Percentiles rank a stretch among this genome's conserved stretches.
phyloP scores from a whole-genome alignment of 176 grass and related monocot genomes.

The Eragrostis curvula region DNA sequence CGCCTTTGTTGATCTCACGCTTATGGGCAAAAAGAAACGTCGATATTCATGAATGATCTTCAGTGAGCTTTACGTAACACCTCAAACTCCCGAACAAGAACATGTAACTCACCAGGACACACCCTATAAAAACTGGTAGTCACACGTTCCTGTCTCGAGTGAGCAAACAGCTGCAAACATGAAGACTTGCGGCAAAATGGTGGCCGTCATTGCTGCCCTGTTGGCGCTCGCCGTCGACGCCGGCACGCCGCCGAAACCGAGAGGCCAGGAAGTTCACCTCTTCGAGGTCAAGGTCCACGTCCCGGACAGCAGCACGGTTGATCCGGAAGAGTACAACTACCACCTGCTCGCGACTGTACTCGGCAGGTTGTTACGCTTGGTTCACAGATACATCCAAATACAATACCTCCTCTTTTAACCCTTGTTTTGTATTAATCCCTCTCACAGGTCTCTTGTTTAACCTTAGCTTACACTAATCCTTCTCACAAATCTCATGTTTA shows the following conservation, averaged over 20 bases:
- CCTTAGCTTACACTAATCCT: slow-evolving; percentile 32
- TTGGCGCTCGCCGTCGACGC: background rate
- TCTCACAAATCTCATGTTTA: background rate
- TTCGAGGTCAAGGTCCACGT: slow-evolving; percentile 44
- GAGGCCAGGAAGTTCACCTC: slow-evolving; percentile 37
- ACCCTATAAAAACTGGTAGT: slow-evolving; percentile 18
- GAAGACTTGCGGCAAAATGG: slow-evolving; percentile 15
- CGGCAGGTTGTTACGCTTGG: slow-evolving; percentile 31
- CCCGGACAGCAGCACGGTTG: background rate
- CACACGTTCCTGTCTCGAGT: background rate
- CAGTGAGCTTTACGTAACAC: slow-evolving; percentile 12
- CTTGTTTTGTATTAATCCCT: slow-evolving; percentile 11
- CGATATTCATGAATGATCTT: background rate
- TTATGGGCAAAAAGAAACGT: slow-evolving; percentile 14
- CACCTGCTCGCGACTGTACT: slow-evolving; percentile 39
- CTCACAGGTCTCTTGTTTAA: background rate
- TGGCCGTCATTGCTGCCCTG: slow-evolving; percentile 1
- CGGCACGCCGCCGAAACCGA: background rate
- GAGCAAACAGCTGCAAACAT: slow-evolving; percentile 25
- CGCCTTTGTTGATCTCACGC: background rate
- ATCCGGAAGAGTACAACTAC: slow-evolving; percentile 46
- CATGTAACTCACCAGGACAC: background rate
- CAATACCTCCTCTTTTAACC: background rate
- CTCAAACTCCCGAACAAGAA: background rate
- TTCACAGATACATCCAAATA: background rate